Conservation (phyloP, 441 rosid genomes). For the Gossypium lobatum region DNA sequence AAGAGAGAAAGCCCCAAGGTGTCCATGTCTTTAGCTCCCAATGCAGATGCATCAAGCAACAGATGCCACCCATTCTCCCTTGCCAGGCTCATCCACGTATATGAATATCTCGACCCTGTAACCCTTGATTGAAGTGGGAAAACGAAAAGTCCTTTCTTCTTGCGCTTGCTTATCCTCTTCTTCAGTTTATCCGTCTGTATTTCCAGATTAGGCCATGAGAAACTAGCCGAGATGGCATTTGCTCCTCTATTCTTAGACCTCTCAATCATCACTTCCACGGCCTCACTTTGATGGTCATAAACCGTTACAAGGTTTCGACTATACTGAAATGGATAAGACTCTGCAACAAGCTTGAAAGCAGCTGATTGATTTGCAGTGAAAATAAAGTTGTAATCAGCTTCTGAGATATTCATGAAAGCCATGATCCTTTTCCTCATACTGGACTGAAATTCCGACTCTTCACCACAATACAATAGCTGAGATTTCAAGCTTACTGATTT, state of each 20-base stretch:
- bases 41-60: constrained; percentile 68
- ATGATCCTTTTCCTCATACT: constrained; percentile 48
- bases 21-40: constrained; percentile 81
- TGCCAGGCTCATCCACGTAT: constrained; percentile 76
- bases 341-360: constrained; percentile 78
- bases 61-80: constrained; percentile 83
- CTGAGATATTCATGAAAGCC: constrained; percentile 67
- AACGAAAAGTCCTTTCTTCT: constrained; percentile 60
- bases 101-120: constrained; percentile 74
- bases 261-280: constrained; percentile 46
- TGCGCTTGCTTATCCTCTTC: constrained; percentile 42
- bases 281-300: constrained; percentile 75
- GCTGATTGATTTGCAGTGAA: constrained; percentile 70
- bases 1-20: constrained; percentile 75
- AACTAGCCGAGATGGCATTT: constrained; percentile 49
- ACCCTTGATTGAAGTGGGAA: constrained; percentile 78
- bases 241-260: constrained; percentile 62
- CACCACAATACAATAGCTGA: constrained; percentile 37
- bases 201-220: constrained; percentile 63
- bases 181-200: constrained; percentile 47
- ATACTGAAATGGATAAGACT: constrained; percentile 58
- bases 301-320: constrained; percentile 58
- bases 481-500: constrained; percentile 44
- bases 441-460: constrained; percentile 46
- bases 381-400: constrained; percentile 59